Evolutionary conservation across 1,284 basidiomycete genomes (phyloP), one percentile per base, ranked within the genome.

Genomic region (Tranzscheliella williamsii): DNA sequence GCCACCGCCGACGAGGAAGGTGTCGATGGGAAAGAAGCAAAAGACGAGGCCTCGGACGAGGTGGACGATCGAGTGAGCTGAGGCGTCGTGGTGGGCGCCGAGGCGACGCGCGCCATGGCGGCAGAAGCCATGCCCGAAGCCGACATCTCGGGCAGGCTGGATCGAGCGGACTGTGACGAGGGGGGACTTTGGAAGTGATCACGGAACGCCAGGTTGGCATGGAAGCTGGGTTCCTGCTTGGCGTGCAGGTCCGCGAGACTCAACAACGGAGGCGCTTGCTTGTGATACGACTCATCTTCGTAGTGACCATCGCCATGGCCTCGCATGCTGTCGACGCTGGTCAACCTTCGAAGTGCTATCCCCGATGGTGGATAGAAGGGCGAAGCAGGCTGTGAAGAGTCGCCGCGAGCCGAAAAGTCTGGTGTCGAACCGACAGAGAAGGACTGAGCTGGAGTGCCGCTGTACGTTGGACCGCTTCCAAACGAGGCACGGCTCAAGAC

Each of bases 391-490:
- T 48, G 17, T 20, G 52, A 57, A 29, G 45, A 27, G 27, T 49
- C 49, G 24, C 47, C 44, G 2, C 48, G 45, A 24, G 53, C 42
- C 30, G 63, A 63, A 40, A 61, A 46, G 8, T 65, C 62, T 5
- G 61, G 65, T 7, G 65, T 65, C 7, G 65, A 57, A 37, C 38
- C 53, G 27, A 47, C 39, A 9, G 65, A 68, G 49, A 53, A 48
- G 11, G 61, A 68, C 2, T 64, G 54, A 18, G 52, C 61, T 3
- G 65, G 56, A 2, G 61, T 65, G 38, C 46, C 46, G 11, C 32
- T 38, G 39, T 43, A 63, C 1, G 12, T 23, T 2, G 61, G 62
- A 9, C 39, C 53, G 16, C 53, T 21, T 24, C 46, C 58, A 30
- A 55, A 26, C 8, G 65, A 68, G 22, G 48, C 46, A 16, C 53